Conservation (phyloP, 257 asterid genomes). For the Vinca minor region DNA sequence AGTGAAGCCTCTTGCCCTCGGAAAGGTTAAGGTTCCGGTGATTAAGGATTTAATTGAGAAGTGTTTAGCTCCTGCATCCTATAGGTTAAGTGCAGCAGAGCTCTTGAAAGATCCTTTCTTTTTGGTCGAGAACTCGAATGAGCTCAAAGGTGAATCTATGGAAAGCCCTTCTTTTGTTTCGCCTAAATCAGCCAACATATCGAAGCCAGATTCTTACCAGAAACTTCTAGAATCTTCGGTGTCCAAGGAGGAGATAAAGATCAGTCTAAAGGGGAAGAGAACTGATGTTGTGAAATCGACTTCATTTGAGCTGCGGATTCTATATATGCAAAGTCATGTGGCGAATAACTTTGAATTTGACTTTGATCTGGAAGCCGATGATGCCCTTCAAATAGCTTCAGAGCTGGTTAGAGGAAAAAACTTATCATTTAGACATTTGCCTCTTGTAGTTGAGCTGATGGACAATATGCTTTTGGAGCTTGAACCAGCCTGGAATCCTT, state of each 20-base stretch:
- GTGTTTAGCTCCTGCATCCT: conserved; percentile 55
- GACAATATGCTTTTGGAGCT: conserved; percentile 30
- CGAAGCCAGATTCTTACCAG: not conserved
- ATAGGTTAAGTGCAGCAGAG: conserved; percentile 51
- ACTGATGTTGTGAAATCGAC: conserved; percentile 31
- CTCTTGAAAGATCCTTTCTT: conserved; percentile 49
- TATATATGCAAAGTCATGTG: conserved; percentile 18
- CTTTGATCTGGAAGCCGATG: conserved; percentile 46
- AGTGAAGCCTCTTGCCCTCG: conserved; percentile 56
- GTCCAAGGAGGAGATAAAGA: conserved; percentile 30
- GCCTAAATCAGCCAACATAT: not conserved
- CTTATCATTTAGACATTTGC: conserved; percentile 37
- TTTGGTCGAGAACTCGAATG: conserved; percentile 22
- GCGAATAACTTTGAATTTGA: conserved; percentile 40
- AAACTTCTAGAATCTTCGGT: conserved; percentile 2
- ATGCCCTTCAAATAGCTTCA: conserved; percentile 46
- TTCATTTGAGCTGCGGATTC: conserved; percentile 36
- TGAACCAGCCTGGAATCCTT: conserved; percentile 20
- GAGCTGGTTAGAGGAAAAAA: conserved; percentile 64
- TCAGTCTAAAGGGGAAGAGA: conserved; percentile 41
- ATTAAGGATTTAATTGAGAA: conserved; percentile 53
- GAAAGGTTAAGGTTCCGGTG: conserved; percentile 33
- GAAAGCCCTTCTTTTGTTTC: not conserved
- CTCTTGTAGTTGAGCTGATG: conserved; percentile 48
- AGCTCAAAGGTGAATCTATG: conserved; percentile 24